Evolutionary conservation across 768 basidiomycete genomes (phyloP), one percentile per base, ranked within the genome.

Genomic region (Hygrophorus russula): DNA sequence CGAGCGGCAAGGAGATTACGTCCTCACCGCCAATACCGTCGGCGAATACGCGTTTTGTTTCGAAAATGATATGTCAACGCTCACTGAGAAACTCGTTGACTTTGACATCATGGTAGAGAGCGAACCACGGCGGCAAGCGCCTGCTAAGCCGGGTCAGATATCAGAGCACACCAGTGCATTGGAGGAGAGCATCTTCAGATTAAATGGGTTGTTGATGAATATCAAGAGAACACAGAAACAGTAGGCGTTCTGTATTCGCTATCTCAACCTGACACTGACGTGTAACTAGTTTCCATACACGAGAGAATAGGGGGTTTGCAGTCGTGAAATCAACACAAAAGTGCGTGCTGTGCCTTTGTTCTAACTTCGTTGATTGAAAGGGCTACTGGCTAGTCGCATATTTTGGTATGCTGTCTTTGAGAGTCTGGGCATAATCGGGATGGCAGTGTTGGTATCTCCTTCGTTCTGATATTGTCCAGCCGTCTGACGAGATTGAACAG

Each of bases 21-120:
- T 99, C 43, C 74, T 98, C 49, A 98, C 96, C 3, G 96, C 91
- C 14, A 94, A 96, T 64, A 75, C 75, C 14, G 73, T 82, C 59
- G 88, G 88, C 53, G 88, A 91, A 73, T 91, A 90, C 58, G 60
- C 93, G 4, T 98, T 99, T 69, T 98, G 94, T 67, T 96, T 98
- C 60, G 87, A 91, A 59, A 99, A 99, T 60, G 93, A 97, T 68
- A 94, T 94, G 73, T 87, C 84, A 18, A 88, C 89, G 3, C 71
- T 96, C 51, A 85, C 88, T 10, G 89, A 91, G 65, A 98, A 98
- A 62, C 75, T 98, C 37, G 75, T 99, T 54, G 88, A 91, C 64
- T 86, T 91, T 58, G 85, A 89, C 61, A 98, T 99, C 63, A 93
- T 97, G 91, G 90, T 91, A 37, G 96, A 99, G 72, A 91, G 85